Evolutionary conservation across 495 filamentous ascomycete genomes (phyloP), one percentile per base, ranked within the genome.

Genomic region (Friedmanniomyces simplex): DNA sequence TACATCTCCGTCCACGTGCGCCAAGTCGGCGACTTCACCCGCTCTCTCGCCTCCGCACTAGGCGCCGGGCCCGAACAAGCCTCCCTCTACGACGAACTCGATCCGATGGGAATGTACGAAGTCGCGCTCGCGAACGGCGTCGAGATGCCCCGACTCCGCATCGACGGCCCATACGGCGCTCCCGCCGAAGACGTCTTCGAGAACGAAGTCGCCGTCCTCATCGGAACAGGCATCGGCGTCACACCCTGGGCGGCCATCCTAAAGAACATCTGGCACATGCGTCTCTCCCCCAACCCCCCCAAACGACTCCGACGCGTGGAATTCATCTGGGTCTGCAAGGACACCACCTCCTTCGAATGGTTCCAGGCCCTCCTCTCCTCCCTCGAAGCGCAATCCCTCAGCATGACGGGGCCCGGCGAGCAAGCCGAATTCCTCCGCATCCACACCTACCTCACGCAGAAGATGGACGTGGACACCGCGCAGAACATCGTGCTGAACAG

Each of bases 311-410:
- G 90, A 52, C 84, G 93, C 69, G 91, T 99, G 18, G 93, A 99
- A 69, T 97, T 99, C 71, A 95, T 97, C 75, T 99, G 93, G 93
- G 84, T 97, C 54, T 97, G 94, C 79, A 94, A 86, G 69, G 91
- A 98, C 65, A 97, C 90, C 1, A 82, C 77, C 37, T 96, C 91
- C 0, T 98, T 98, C 68, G 93, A 97, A 74, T 98, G 93, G 93
- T 98, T 98, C 75, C 94, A 98, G 69, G 85, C 85, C 12, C 84
- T 98, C 3, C 81, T 98, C 12, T 88, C 85, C 5, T 91, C 86
- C 0, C 84, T 99, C n/a, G 93, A 99, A 66, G 75, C 82, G 32
- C 93, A 99, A 67, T 86, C 82, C 36, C 78, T 84, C 50, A 73
- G 72, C 46, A 74, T 77, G 21, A 79, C 80, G 37, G 74, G 77